These are phyloP conservation scores for Kwoniella bestiolae DNA, from an alignment of 768 basidiomycete genomes.

Conservation along the genomic window DNA sequence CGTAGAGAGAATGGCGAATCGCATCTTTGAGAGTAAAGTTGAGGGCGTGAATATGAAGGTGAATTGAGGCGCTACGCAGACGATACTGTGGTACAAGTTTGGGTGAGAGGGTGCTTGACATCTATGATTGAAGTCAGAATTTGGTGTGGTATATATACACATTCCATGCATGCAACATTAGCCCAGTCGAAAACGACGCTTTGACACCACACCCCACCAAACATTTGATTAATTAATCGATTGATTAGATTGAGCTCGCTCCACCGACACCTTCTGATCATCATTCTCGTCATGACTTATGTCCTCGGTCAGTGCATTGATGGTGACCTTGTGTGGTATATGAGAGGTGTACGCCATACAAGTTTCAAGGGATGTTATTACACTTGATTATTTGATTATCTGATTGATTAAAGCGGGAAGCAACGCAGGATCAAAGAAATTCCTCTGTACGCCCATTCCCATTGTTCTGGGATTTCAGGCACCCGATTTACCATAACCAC, in stretches of 20 bases:
- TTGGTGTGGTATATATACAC: too few relatives aligned
- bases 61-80: too few relatives aligned
- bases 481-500: too few relatives aligned
- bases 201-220: neutral
- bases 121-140: too few relatives aligned
- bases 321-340: neutral
- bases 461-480: too few relatives aligned
- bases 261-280: neutral
- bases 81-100: neutral
- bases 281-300: neutral
- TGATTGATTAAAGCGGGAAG: too few relatives aligned
- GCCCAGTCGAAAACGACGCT: neutral
- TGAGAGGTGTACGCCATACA: neutral
- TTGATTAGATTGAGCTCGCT: neutral
- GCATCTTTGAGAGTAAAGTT: neutral
- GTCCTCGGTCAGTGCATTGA: neutral
- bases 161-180: too few relatives aligned
- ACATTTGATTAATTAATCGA: neutral
- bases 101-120: neutral
- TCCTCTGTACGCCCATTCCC: too few relatives aligned
- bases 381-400: too few relatives aligned
- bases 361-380: neutral
- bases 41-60: neutral
- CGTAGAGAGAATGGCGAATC: neutral
- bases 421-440: too few relatives aligned